Evolutionary conservation across 2,329 filamentous ascomycete genomes (phyloP).

Genomic region (Boeremia lycopersici): DNA sequence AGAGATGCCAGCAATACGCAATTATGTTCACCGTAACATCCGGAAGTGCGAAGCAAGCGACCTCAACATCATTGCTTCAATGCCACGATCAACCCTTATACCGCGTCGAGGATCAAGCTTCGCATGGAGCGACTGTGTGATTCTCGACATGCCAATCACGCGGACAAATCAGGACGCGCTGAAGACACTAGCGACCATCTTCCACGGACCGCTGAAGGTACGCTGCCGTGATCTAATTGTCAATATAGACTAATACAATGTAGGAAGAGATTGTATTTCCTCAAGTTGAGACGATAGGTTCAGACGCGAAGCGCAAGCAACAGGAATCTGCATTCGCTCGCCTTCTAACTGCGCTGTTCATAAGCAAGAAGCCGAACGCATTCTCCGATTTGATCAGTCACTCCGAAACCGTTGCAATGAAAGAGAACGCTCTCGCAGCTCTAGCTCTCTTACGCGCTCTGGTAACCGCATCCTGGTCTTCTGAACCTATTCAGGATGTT

Average conservation of each 20-base stretch:
- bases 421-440: slow-evolving; percentile 62
- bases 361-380: slow-evolving; percentile 56
- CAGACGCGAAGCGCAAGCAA: slow-evolving; percentile 41
- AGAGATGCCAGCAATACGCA: slow-evolving; percentile 53
- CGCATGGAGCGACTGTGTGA: slow-evolving; percentile 44
- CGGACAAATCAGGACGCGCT: slow-evolving; percentile 61
- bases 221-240: neutral
- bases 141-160: slow-evolving; percentile 59
- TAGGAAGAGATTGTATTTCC: slow-evolving; percentile 47
- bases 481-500: slow-evolving; percentile 49
- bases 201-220: slow-evolving; percentile 57
- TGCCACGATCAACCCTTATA: slow-evolving; percentile 61
- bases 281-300: slow-evolving; percentile 30
- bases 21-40: slow-evolving; percentile 56
- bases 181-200: slow-evolving; percentile 60
- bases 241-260: neutral
- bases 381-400: slow-evolving; percentile 60
- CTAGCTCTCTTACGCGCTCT: slow-evolving; percentile 59
- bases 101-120: slow-evolving; percentile 50
- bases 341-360: slow-evolving; percentile 61
- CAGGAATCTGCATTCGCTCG: slow-evolving; percentile 61
- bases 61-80: slow-evolving; percentile 61
- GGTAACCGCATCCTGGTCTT: slow-evolving; percentile 61
- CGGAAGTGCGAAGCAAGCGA: slow-evolving; percentile 62
- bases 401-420: slow-evolving; percentile 63